These are phyloP conservation scores for Scheffersomyces stipitis DNA, from an alignment of 805 yeast genomes.

Conservation along the genomic window DNA sequence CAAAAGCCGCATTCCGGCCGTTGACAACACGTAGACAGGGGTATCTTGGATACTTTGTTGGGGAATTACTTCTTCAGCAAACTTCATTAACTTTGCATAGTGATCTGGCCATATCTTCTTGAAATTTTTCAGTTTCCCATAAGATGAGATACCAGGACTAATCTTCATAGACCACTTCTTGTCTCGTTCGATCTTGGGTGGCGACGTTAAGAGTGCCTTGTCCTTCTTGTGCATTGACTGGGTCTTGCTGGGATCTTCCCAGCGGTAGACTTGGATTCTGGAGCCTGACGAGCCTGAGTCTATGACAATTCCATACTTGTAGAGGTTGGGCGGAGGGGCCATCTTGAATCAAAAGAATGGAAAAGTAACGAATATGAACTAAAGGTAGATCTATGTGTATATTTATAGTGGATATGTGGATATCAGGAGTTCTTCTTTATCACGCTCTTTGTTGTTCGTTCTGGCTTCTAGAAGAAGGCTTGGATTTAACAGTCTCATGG, in stretches of 20 bases:
- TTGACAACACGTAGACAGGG: conserved; percentile 88
- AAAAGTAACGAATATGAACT: no score
- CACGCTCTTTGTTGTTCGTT: no score
- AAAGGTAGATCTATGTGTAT: no score
- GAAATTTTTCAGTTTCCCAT: conserved; percentile 43
- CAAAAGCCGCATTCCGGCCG: conserved; percentile 93
- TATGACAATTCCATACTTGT: conserved; percentile 77
- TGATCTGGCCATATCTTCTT: conserved; percentile 69
- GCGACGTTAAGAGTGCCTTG: conserved; percentile 44
- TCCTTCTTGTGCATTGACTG: conserved; percentile 22
- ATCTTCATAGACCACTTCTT: conserved; percentile 69
- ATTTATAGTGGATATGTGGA: no score
- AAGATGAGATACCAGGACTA: conserved; percentile 84
- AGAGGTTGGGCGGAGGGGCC: neutral
- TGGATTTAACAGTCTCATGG: no score
- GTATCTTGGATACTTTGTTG: conserved; percentile 57
- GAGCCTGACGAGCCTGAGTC: conserved; percentile 98
- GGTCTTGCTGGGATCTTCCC: conserved; percentile 53
- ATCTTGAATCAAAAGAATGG: no score
- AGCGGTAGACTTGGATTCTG: conserved; percentile 75
- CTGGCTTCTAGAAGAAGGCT: no score
- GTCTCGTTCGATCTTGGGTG: conserved; percentile 67
- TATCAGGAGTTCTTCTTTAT: no score
- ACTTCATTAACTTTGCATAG: conserved; percentile 59
- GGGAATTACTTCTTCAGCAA: conserved; percentile 75